Percentiles rank a stretch among this genome's conserved stretches.
phyloP scores from a whole-genome alignment of 75 land plant species.

The Gnetum montanum region DNA sequence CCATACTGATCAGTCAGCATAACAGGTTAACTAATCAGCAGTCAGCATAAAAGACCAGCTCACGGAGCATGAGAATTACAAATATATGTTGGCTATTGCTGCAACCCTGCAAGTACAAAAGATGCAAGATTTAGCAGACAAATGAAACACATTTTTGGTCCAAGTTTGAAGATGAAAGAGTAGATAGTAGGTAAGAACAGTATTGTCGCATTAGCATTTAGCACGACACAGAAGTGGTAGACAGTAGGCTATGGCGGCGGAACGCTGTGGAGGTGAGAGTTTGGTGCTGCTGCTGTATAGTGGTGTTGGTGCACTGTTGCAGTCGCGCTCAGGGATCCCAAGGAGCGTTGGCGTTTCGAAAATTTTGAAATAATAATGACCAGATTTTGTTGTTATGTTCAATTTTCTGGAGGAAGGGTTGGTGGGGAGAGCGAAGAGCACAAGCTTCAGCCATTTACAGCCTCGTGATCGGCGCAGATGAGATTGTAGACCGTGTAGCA shows the following conservation, averaged over 20 bases:
- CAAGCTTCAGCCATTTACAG: not conserved
- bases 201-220: not conserved
- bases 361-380: not conserved
- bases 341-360: not conserved
- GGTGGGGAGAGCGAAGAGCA: not conserved
- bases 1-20: too few relatives aligned
- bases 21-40: too few relatives aligned
- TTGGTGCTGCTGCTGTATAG: not conserved
- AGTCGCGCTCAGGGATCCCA: conserved; percentile 6
- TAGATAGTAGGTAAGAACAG: not conserved
- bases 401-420: not conserved
- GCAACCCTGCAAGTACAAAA: too few relatives aligned
- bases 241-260: too few relatives aligned
- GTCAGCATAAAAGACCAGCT: too few relatives aligned
- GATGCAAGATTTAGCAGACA: conserved; percentile 2
- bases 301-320: conserved; percentile 1
- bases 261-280: too few relatives aligned
- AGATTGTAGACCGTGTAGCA: conserved; percentile 6
- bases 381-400: not conserved
- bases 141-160: not conserved
- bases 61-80: too few relatives aligned
- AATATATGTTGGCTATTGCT: too few relatives aligned
- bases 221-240: too few relatives aligned
- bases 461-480: conserved; percentile 7
- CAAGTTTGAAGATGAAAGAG: too few relatives aligned